Evolutionary conservation across 2,329 filamentous ascomycete genomes (phyloP).

Genomic region (Ambrosiella beaveri): DNA sequence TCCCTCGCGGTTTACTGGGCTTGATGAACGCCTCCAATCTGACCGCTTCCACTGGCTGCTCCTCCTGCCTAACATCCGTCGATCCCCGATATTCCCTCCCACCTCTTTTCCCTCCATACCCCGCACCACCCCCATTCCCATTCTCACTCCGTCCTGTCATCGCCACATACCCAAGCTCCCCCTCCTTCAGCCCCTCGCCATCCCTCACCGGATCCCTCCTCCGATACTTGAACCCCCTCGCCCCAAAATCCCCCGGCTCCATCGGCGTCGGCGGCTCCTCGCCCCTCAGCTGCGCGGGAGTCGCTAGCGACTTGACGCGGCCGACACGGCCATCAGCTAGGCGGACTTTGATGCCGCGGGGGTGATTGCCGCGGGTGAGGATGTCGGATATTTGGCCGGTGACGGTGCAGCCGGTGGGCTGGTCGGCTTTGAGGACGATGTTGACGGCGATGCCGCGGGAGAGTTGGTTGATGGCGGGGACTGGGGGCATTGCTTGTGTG

Average conservation of each 20-base stretch:
- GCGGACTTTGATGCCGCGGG: constrained; percentile 63
- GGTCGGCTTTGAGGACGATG: constrained; percentile 60
- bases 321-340: constrained; percentile 55
- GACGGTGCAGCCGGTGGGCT: constrained; percentile 55
- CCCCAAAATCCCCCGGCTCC: constrained; percentile 8
- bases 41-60: constrained; percentile 23
- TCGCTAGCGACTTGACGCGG: constrained; percentile 47
- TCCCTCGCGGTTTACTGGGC: constrained; percentile 17
- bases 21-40: constrained; percentile 34
- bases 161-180: constrained; percentile 17
- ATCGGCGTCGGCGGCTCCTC: constrained; percentile 12
- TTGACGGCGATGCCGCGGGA: constrained; percentile 46
- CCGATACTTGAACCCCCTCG: not conserved
- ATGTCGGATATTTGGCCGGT: constrained; percentile 48
- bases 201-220: constrained; percentile 26
- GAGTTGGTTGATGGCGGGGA: constrained; percentile 35
- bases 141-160: constrained; percentile 21
- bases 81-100: constrained; percentile 8
- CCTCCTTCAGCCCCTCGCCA: constrained; percentile 22
- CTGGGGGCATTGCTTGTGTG: constrained; percentile 16
- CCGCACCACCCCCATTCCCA: not conserved
- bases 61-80: not conserved
- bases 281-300: constrained; percentile 11
- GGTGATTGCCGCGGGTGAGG: constrained; percentile 57
- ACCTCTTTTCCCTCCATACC: constrained; percentile 20